Evolutionary conservation across 202 grass and related monocot species (phyloP), one percentile per base, ranked within the genome.

Genomic region (Cymbopogon flexuosus): DNA sequence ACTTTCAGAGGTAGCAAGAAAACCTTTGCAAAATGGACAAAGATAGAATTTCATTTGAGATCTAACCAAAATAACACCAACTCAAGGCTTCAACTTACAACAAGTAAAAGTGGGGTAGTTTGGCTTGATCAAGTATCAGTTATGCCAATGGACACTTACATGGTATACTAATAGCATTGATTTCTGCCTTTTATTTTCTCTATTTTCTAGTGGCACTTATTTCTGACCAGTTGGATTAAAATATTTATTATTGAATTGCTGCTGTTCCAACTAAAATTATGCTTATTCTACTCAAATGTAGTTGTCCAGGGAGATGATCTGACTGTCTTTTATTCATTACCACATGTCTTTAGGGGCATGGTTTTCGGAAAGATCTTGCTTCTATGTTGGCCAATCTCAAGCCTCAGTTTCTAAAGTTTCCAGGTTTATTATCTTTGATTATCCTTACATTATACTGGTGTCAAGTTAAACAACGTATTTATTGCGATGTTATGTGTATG

Each of bases 111-210:
- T 42, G 90, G 88, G 14, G 68, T 91, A 33, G 71, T 98, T 64
- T 98, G 95, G 92, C 83, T 98, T 16, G 92, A 94, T 75, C 90
- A 94, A 84, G 84, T 97, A 56, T 98, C 95, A 34, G 82, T 98
- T 62, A 93, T 93, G 84, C 90, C 92, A 18, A 39, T 69, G 3
- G 92, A 93, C 47, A 93, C 92, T 46, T 91, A 89, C 73, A 94
- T 91, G 92, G 92, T 94, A 91, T 36, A 57, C 45, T 62, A n/a
- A 21, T 79, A 27, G 23, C 11, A 24, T 12, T 47, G 51, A 16
- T 52, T 68, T 35, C 3, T 77, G 16, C 2, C 46, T 63, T 46
- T 47, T 12, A 8, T 43, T 18, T 62, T 35, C 29, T 70, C 21
- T 62, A 58, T 54, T 30, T 64, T 76, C 54, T 70, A 10, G 30